These are phyloP conservation scores for Ogataea angusta DNA, from an alignment of 805 yeast species.

Conservation along the genomic window DNA sequence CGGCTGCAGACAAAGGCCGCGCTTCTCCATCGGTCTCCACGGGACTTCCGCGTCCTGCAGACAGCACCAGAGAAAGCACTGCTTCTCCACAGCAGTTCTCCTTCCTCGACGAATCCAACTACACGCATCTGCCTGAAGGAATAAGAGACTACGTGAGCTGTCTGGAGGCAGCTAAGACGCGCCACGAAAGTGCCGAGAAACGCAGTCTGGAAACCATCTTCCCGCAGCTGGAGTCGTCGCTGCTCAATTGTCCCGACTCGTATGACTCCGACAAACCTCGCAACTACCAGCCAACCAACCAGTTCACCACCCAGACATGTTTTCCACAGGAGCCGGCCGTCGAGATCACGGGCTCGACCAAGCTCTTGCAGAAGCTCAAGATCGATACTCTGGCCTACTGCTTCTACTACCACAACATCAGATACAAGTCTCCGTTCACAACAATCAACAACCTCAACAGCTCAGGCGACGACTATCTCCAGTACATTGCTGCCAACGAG, in stretches of 20 bases:
- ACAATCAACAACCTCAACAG: slow-evolving; percentile 19
- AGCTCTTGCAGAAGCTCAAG: slow-evolving; percentile 67
- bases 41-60: slow-evolving; percentile 2
- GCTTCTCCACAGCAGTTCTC: slow-evolving; percentile 18
- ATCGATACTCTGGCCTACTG: slow-evolving; percentile 87
- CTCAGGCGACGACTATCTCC: slow-evolving; percentile 56
- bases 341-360: slow-evolving; percentile 57
- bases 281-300: slow-evolving; percentile 66
- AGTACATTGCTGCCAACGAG: slow-evolving; percentile 77
- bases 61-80: slow-evolving; percentile 16
- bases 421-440: slow-evolving; percentile 24
- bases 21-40: slow-evolving; percentile 12
- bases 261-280: slow-evolving; percentile 84
- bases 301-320: slow-evolving; percentile 85
- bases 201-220: slow-evolving; percentile 52
- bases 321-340: slow-evolving; percentile 85
- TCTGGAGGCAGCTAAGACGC: slow-evolving; percentile 33
- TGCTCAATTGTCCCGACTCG: slow-evolving; percentile 90
- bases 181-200: slow-evolving; percentile 43
- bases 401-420: slow-evolving; percentile 69
- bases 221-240: slow-evolving; percentile 67
- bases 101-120: slow-evolving; percentile 23
- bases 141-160: slow-evolving; percentile 24
- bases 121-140: slow-evolving; percentile 27
- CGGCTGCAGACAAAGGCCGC: slow-evolving; percentile 8